Base-by-base conservation (phyloP, 306 rosid genomes). In the Inga oerstediana region DNA sequence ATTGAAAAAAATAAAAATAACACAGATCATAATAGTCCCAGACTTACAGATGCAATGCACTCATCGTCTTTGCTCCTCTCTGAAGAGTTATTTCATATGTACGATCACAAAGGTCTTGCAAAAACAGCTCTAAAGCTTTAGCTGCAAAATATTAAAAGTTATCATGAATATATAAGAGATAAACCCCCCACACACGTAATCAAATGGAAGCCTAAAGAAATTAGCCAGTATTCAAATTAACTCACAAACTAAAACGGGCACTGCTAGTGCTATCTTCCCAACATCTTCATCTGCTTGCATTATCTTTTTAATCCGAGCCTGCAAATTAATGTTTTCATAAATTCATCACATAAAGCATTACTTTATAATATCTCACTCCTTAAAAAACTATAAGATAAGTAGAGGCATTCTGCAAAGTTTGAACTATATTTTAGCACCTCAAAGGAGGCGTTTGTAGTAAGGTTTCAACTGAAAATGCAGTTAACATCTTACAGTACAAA, bases 261-360 rank as follows among this genome's bases (percentile, higher is more conserved):
- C 98, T 16, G 98, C 98, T 66, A 89, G 75, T 49, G 98, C 98
- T 85, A 95, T 95, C 91, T 95, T 95, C 43, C 98, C 98, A 88
- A 95, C 94, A 79, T 95, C 98, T 71, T 95, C 98, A 75, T 95
- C 98, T 64, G 98, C 97, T 93, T 95, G 98, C 98, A 95, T 95
- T 62, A 95, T 95, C 89, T 95, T 95, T 89, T 95, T 95, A n/a
- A 95, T 95, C 64, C 98, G 94, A 80, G 98, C 96, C 99, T 95
- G 94, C 85, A 83, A 72, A 75, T 79, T 69, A 43, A 76, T 58
- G 68, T 77, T 72, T 73, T 20, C 65, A 51, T 82, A 69, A 87
- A 65, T 77, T 34, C 58, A 51, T 84, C 78, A 84, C 61, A 54
- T 24, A 59, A 45, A 76, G 52, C 20, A 58, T 27, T 62, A 43